Evolutionary conservation across 192 early-diverging fungal species (phyloP), one percentile per base, ranked within the genome.

Genomic region (Coemansia sp.): DNA sequence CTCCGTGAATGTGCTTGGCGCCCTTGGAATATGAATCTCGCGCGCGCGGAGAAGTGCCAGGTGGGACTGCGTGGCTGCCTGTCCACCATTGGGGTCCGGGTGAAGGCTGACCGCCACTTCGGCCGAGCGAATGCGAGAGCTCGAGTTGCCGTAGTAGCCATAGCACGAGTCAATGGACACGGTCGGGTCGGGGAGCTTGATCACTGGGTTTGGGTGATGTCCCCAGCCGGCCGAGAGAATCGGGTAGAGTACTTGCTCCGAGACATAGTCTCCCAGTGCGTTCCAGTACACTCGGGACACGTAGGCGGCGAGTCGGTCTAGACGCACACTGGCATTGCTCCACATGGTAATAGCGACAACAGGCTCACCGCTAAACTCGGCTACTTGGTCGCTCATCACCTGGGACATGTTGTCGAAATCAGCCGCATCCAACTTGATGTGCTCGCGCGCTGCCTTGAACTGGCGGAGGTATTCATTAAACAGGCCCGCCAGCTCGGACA

Each of bases 241-340:
- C 9, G 79, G 79, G 35, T 82, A 73, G 25, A 82, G 71, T 0
- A 82, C 61, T 11, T 74, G 75, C 59, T 82, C 79, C 1, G 75
- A 76, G 31, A 82, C 79, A 57, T 82, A 82, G 45, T 82, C 79
- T 11, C 79, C 79, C 43, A 82, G 65, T 18, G 79, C 70, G 26
- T 68, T 82, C 79, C 79, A 82, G 59, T 76, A 82, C 18, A 73
- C 61, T n/a, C 71, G 70, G 16, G 79, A 82, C 28, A 82, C 68
- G 42, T 73, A 73, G 33, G 75, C 68, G 13, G 61, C 50, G 16
- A 82, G 42, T 9, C 79, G 74, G 14, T 82, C 75, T n/a, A 82
- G 55, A 1, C 71, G 43, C 39, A 82, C 65, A 36, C 59, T 71
- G 1, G 79, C 62, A 39, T 73, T 73, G 65, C 65, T 82, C 79